Evolutionary conservation across 441 rosid genomes (phyloP), one percentile per base, ranked within the genome.

Genomic region (Brassica balearica): DNA sequence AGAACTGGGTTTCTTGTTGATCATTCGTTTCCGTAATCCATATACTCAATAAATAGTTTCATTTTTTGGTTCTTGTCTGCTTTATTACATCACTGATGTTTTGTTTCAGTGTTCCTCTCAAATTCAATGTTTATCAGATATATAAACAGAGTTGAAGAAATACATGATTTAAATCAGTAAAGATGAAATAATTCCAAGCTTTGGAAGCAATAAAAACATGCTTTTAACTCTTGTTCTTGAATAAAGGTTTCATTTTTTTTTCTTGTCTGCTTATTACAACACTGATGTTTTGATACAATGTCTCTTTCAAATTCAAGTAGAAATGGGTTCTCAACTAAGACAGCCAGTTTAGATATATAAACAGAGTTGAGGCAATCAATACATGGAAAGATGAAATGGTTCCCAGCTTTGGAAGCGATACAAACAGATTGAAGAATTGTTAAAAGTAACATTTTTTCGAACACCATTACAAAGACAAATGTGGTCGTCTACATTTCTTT

Each of bases 1-100:
- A 95, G 87, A 95, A 92, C 23, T 93, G 99, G 99, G 75, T 85
- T 3, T 90, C 96, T 80, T 92, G 98, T 85, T 90, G 83, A 89
- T 58, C 36, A 1, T 48, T 68, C 59, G 9, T 15, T 55, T 8
- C 9, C 5, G 27, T 25, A 25, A 25, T 25, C 27, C 3, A 25
- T 25, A 51, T 59, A 5, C 34, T 66, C 36, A 1, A 32, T 68
- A 36, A 65, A 65, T 65, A 25, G 34, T 41, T 67, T 66, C 29
- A 17, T 65, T 38, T 65, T 46, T 46, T 36, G 56, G 17, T 10
- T 60, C 65, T 11, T 46, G 71, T 22, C 59, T 67, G 20, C 19
- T 46, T 68, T 51, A 12, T 12, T 65, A 65, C 27, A 36, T 36
- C 15, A 65, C 14, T 67, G 36, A 67, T 11, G 58, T 34, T 43